Evolutionary conservation across 257 asterid species (phyloP).

Genomic region (Vinca minor): DNA sequence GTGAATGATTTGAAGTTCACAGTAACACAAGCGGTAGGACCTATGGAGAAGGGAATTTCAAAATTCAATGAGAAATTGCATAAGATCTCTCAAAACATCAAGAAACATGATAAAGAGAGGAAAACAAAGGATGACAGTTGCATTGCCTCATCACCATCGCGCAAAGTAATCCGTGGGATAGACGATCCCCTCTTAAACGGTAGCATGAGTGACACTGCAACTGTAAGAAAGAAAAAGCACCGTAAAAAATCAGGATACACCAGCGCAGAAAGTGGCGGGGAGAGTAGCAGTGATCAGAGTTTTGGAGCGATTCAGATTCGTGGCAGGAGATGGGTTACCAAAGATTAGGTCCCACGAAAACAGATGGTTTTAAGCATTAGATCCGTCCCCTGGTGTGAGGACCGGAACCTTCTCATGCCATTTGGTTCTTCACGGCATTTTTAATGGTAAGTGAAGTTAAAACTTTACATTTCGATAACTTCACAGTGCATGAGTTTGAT

Average conservation of each 20-base stretch:
- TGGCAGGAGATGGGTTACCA: slow-evolving; percentile 81
- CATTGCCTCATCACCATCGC: slow-evolving; percentile 45
- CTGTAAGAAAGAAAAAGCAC: slow-evolving; percentile 64
- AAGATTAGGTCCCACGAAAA: slow-evolving; percentile 39
- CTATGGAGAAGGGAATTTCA: slow-evolving; percentile 83
- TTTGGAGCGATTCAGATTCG: slow-evolving; percentile 56
- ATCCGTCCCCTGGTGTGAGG: background rate
- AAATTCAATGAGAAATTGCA: slow-evolving; percentile 68
- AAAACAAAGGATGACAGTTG: slow-evolving; percentile 71
- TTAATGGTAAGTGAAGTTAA: slow-evolving; percentile 10
- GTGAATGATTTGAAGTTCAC: slow-evolving; percentile 93
- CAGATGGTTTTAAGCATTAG: background rate
- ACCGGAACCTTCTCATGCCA: background rate
- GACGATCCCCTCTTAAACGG: slow-evolving; percentile 93
- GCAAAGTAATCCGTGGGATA: slow-evolving; percentile 64
- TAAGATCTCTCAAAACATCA: slow-evolving; percentile 76
- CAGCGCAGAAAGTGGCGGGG: slow-evolving; percentile 88
- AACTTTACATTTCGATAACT: background rate
- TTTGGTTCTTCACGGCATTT: slow-evolving; percentile 13
- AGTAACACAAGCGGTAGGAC: slow-evolving; percentile 86
- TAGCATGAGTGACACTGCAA: slow-evolving; percentile 66
- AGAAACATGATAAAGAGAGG: slow-evolving; percentile 56
- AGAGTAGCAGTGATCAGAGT: slow-evolving; percentile 56
- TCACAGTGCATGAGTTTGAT: background rate
- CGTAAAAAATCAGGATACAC: slow-evolving; percentile 64